Percentiles rank a stretch among this genome's conserved stretches.
These are phyloP conservation scores for Physcomitrellopsis africana DNA, from an alignment of 225 moss, liverwort and hornwort genomes.

Conservation along the genomic window DNA sequence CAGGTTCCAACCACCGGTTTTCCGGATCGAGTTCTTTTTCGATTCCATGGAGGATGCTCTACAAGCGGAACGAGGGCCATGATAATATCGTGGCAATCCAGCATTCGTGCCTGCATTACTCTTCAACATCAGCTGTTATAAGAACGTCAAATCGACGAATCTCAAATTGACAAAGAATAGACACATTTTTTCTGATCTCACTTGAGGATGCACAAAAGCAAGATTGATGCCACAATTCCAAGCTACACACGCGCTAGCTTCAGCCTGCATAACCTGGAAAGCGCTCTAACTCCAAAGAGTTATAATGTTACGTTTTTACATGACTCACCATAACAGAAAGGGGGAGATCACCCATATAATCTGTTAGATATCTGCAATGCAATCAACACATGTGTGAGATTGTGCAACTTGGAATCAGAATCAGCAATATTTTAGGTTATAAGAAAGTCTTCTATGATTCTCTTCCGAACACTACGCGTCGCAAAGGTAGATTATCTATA, in stretches of 20 bases:
- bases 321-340: slow-evolving; percentile 51
- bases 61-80: slow-evolving; percentile 89
- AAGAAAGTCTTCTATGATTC: background rate
- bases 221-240: background rate
- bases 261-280: background rate
- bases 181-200: background rate
- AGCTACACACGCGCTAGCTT: background rate
- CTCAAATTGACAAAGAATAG: background rate
- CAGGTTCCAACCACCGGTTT: slow-evolving; percentile 57
- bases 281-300: background rate
- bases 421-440: background rate
- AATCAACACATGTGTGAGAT: slow-evolving; percentile 7
- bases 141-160: background rate
- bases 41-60: slow-evolving; percentile 80
- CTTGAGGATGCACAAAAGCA: background rate
- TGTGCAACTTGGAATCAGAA: slow-evolving; percentile 26
- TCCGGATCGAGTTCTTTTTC: slow-evolving; percentile 61
- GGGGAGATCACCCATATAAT: slow-evolving; percentile 64
- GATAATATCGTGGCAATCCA: slow-evolving; percentile 86
- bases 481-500: background rate
- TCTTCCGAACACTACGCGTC: background rate
- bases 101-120: slow-evolving; percentile 68
- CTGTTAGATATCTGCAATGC: slow-evolving; percentile 76
- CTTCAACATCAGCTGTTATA: slow-evolving; percentile 15
- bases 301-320: background rate